phyloP scores from a whole-genome alignment of 2,329 filamentous ascomycete genomes.

The Talaromyces sp. region DNA sequence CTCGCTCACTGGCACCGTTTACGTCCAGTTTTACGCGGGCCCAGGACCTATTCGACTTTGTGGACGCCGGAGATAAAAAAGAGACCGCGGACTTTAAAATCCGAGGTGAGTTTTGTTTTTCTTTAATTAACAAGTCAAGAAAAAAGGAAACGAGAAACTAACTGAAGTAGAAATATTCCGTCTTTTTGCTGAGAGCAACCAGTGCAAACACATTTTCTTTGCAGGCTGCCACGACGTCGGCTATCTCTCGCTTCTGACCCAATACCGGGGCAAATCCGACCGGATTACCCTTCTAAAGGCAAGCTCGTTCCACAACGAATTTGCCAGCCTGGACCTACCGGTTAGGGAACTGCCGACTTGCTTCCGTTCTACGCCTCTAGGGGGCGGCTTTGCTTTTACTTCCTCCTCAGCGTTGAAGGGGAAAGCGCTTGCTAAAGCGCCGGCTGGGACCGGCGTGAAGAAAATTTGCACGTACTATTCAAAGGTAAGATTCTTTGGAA shows the following conservation, averaged over 20 bases:
- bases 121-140: background rate
- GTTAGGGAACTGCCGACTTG: constrained; percentile 49
- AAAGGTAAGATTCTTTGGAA: constrained; percentile 18
- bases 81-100: constrained; percentile 58
- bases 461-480: constrained; percentile 27
- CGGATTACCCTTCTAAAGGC: constrained; percentile 53
- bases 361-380: constrained; percentile 44
- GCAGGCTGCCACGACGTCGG: constrained; percentile 58
- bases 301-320: constrained; percentile 50
- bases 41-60: constrained; percentile 55
- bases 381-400: constrained; percentile 9
- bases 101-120: constrained; percentile 34
- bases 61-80: constrained; percentile 58
- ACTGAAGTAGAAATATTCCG: constrained; percentile 26
- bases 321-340: constrained; percentile 46
- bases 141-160: background rate
- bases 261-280: constrained; percentile 45
- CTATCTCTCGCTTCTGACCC: constrained; percentile 53
- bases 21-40: constrained; percentile 53
- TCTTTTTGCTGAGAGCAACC: constrained; percentile 52
- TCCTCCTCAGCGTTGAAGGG: background rate
- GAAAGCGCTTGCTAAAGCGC: constrained; percentile 1
- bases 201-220: constrained; percentile 61
- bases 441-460: constrained; percentile 8
- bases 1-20: constrained; percentile 53